phyloP scores from a whole-genome alignment of 768 basidiomycete genomes.

The Calocybe indica region DNA sequence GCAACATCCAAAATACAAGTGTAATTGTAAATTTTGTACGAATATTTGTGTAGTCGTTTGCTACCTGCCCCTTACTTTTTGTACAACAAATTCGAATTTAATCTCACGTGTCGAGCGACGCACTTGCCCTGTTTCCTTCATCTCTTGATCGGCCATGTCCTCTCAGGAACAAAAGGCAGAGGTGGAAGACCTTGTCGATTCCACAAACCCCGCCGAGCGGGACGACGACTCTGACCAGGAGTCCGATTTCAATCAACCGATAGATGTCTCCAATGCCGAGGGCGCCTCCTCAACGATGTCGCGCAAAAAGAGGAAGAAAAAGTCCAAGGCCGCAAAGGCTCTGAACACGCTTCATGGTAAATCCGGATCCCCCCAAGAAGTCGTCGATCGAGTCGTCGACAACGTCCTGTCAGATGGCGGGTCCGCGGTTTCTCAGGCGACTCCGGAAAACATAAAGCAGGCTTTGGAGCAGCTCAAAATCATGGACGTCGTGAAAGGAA shows the following conservation, averaged over 20 bases:
- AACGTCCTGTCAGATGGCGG: constrained; percentile 59
- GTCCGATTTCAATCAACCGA: constrained; percentile 18
- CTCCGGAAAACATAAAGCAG: constrained; percentile 60
- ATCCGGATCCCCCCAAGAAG: constrained; percentile 48
- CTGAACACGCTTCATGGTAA: constrained; percentile 43
- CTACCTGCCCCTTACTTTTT: not conserved
- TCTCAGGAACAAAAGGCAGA: constrained; percentile 30
- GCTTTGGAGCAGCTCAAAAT: constrained; percentile 76
- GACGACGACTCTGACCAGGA: constrained; percentile 29
- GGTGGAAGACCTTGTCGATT: constrained; percentile 37
- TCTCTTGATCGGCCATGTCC: constrained; percentile 22
- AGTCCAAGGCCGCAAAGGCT: constrained; percentile 74
- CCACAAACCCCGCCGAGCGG: constrained; percentile 28
- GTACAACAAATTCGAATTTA: not conserved
- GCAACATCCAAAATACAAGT: not conserved
- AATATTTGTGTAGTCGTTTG: not conserved
- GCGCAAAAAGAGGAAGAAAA: constrained; percentile 75
- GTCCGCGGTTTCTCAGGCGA: constrained; percentile 35
- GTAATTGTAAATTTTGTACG: no score
- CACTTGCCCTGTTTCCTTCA: constrained; percentile 5
- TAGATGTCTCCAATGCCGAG: constrained; percentile 6
- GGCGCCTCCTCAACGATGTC: constrained; percentile 34
- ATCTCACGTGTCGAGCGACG: not conserved
- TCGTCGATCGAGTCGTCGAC: constrained; percentile 64
- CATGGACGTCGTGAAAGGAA: constrained; percentile 81